Base-by-base conservation (phyloP, 2,329 filamentous ascomycete genomes). In the Monilinia laxa region DNA sequence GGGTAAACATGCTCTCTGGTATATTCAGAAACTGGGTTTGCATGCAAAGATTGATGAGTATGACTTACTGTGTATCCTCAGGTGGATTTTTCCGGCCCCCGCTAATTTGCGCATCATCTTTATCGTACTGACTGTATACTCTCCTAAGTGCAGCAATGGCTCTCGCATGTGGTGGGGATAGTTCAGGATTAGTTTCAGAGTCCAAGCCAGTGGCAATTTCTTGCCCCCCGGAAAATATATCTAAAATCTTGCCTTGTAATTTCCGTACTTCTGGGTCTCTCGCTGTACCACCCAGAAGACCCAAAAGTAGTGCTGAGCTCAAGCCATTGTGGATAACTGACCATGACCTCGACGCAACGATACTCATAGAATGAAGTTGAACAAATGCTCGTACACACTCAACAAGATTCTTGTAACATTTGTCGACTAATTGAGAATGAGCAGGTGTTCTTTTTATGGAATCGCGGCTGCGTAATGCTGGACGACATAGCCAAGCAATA, bases 361-460 rank as follows among this genome's bases (percentile, higher is more conserved):
- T 25, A 58, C 55, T 58, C 35, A 58, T 58, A 4, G 55, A 49
- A 47, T 59, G 56, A 28, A 59, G 56, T 20, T 47, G n/a, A 7
- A 59, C 56, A 28, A 42, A 59, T 25, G 40, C 40, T 25, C 38
- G 38, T 18, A 59, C 56, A 59, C 56, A 59, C 42, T 47, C 35
- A 45, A 47, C 38, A 42, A 58, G 56, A 42, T 59, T 59, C 56
- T 59, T 25, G 23, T 59, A 42, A 38, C 56, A 59, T 47, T 59
- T 59, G 7, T 59, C 35, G 18, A 42, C 16, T 20, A 59, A 28
- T 31, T 59, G 40, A 25, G 23, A 25, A 4, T 59, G 56, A 38
- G 40, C 3, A 18, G 55, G 28, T 25, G 56, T 59, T 16, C 9
- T 23, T 18, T 7, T 25, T 23, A 11, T 23, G 7, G 12, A 28